Base-by-base conservation (phyloP, 2,329 filamentous ascomycete genomes). In the Periconia macrospinosa region DNA sequence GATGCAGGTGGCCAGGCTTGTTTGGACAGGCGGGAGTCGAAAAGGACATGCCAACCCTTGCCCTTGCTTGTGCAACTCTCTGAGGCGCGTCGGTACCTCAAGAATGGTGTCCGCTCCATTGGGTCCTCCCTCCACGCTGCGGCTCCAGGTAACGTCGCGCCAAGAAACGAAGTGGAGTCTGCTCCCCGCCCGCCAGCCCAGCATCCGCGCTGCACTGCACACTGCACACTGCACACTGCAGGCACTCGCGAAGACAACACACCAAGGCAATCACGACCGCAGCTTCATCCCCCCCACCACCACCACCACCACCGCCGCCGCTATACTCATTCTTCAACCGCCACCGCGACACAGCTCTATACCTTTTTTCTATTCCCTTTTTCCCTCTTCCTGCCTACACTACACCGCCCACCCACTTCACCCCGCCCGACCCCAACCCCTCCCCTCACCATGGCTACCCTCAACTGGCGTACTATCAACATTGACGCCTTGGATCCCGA, bases 401-500 rank as follows among this genome's bases (percentile, higher is more conserved):
- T 8, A 27, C 19, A 35, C 17, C 51, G 40, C 41, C 52, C 10
- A n/a, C n/a, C n/a, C n/a, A n/a, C n/a, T n/a, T n/a, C 6, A 15
- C 44, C 50, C 41, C 23, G 30, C 5, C 47, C 30, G 17, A 35
- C 20, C 37, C 58, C 41, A 56, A 55, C 56, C 17, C 56, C 46
- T 46, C 35, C 57, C 45, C 37, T 54, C 64, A 59, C 55, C 56
- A 80, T 79, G 78, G 75, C 78, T 41, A 67, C 73, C 50, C 74
- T 84, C 76, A 87, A 87, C 73, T 87, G 84, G 79, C 90, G 92
- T 75, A 96, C 91, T 62, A 94, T 97, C 82, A 91, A 97, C 83
- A 89, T 97, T 75, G 92, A 97, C 74, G 87, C 88, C 64, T 84
- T 96, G 67, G 90, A 94, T 75, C 91, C 92, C 55, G 92, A 97